Percentiles rank a stretch among this genome's conserved stretches.
Conservation (phyloP, 805 yeast species). For the Metschnikowia anglica region DNA sequence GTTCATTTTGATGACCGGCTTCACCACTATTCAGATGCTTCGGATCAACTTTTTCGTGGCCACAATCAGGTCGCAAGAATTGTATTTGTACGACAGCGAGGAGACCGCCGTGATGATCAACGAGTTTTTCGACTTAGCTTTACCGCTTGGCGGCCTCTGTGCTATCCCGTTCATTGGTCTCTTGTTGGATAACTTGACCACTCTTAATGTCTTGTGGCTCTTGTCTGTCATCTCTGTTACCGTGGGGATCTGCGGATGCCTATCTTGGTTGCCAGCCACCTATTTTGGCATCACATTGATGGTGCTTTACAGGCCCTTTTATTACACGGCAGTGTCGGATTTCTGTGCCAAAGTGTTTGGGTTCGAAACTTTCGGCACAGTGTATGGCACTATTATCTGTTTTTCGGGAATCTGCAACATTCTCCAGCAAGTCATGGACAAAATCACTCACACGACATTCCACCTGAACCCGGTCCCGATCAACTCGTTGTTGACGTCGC, state of each 20-base stretch:
- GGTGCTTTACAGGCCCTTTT: conserved; percentile 86
- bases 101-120: conserved; percentile 54
- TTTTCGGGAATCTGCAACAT: conserved; percentile 80
- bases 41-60: conserved; percentile 93
- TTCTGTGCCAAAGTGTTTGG: conserved; percentile 93
- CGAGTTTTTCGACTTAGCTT: conserved; percentile 76
- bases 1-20: conserved; percentile 74
- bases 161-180: conserved; percentile 87
- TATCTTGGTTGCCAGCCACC: conserved; percentile 56
- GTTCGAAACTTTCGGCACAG: conserved; percentile 84
- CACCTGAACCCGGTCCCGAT: conserved; percentile 79
- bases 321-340: conserved; percentile 90
- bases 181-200: conserved; percentile 69
- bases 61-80: conserved; percentile 80
- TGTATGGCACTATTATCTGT: conserved; percentile 84
- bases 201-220: conserved; percentile 54
- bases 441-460: conserved; percentile 64
- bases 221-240: conserved; percentile 53
- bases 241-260: conserved; percentile 72
- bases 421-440: conserved; percentile 67
- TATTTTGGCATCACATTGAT: conserved; percentile 66
- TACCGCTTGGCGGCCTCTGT: conserved; percentile 84
- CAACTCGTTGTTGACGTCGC: conserved; percentile 52
- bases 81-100: conserved; percentile 57
- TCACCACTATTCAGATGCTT: conserved; percentile 86